Conservation (phyloP, 768 basidiomycete genomes). For the Mycena pura region DNA sequence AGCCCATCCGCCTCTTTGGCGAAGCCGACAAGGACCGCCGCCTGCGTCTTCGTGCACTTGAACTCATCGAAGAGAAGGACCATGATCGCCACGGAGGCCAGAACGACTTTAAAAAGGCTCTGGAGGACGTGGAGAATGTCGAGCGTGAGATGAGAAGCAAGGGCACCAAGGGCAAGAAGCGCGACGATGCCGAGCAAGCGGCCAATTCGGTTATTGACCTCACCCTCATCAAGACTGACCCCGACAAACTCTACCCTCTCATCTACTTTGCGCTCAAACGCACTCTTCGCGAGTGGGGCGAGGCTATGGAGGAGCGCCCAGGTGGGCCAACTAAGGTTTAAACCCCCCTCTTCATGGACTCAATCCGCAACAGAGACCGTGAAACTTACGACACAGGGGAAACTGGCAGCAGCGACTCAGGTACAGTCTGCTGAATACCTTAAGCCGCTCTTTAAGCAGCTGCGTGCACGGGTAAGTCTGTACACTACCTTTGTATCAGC, state of each 20-base stretch:
- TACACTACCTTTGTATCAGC: neutral
- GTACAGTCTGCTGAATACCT: constrained; percentile 95
- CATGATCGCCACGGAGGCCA: constrained; percentile 82
- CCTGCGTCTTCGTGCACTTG: constrained; percentile 87
- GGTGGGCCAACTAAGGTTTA: constrained; percentile 52
- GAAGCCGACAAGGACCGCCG: constrained; percentile 95
- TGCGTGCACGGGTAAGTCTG: constrained; percentile 85
- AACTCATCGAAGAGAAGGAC: constrained; percentile 92
- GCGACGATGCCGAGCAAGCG: constrained; percentile 63
- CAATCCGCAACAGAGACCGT: constrained; percentile 64
- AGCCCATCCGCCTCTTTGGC: constrained; percentile 93
- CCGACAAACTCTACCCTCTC: constrained; percentile 94
- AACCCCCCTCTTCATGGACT: constrained; percentile 2
- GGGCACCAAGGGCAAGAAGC: constrained; percentile 66
- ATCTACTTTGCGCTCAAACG: constrained; percentile 96
- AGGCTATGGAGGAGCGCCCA: constrained; percentile 92
- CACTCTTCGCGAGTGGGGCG: constrained; percentile 94
- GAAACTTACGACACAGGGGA: constrained; percentile 90
- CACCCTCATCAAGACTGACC: constrained; percentile 83
- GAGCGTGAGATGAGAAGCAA: constrained; percentile 70
- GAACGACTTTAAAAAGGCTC: constrained; percentile 92
- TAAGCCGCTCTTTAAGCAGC: constrained; percentile 92
- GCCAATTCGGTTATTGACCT: constrained; percentile 76
- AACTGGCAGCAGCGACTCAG: constrained; percentile 93
- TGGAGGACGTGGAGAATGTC: constrained; percentile 86